Percentiles rank a stretch among this genome's conserved stretches.
Conservation (phyloP, 2,329 filamentous ascomycete species). For the Cladosporium sphaerospermum region DNA sequence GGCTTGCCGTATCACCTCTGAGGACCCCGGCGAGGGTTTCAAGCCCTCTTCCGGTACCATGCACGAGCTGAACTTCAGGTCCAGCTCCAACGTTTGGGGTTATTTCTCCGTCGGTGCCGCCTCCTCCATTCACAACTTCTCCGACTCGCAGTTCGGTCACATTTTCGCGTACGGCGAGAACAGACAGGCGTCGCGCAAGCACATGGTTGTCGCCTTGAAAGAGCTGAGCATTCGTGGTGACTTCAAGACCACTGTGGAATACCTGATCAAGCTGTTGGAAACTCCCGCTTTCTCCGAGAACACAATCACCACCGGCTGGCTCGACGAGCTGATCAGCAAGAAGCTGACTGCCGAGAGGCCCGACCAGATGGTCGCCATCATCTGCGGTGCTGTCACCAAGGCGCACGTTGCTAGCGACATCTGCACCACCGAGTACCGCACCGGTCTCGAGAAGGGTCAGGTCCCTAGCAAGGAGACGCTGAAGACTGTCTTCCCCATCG, state of each 20-base stretch:
- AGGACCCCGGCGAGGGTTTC: constrained; percentile 98
- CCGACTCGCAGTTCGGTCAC: constrained; percentile 97
- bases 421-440: constrained; percentile 79
- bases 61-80: constrained; percentile 98
- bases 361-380: constrained; percentile 85
- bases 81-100: constrained; percentile 98
- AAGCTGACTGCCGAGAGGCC: constrained; percentile 94
- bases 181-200: constrained; percentile 89
- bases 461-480: constrained; percentile 94
- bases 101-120: constrained; percentile 98
- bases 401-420: constrained; percentile 90
- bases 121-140: constrained; percentile 98
- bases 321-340: constrained; percentile 97
- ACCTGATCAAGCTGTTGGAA: constrained; percentile 96
- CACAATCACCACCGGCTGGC: constrained; percentile 97
- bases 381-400: constrained; percentile 91
- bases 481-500: constrained; percentile 94
- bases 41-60: constrained; percentile 98
- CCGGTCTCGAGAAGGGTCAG: constrained; percentile 91
- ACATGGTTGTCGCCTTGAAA: constrained; percentile 98
- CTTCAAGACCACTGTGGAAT: constrained; percentile 97
- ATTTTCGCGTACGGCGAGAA: constrained; percentile 99
- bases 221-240: constrained; percentile 99
- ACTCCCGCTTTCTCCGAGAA: constrained; percentile 98
- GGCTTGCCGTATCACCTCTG: constrained; percentile 97